Evolutionary conservation across 352 stramenopile genomes (phyloP).

Genomic region (Aphanomyces astaci): DNA sequence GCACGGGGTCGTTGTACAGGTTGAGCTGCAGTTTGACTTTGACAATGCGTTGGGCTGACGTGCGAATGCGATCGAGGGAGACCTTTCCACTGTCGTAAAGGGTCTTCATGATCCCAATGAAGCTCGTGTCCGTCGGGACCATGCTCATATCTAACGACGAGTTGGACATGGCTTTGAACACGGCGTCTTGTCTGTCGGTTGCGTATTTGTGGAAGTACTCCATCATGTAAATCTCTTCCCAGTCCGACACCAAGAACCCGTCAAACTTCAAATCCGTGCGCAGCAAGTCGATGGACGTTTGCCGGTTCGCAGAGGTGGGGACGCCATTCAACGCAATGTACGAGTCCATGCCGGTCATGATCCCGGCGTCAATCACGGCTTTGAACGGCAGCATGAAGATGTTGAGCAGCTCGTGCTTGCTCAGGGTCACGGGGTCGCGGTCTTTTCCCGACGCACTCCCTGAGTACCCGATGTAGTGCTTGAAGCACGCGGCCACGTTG

Average conservation of each 20-base stretch:
- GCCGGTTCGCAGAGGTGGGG: conserved; percentile 75
- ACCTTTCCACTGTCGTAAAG: conserved; percentile 26
- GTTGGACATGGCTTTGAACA: conserved; percentile 59
- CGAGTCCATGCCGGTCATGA: conserved; percentile 88
- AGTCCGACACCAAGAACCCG: conserved; percentile 90
- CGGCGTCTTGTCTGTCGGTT: conserved; percentile 43
- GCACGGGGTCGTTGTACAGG: conserved; percentile 57
- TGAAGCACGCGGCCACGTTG: conserved; percentile 74
- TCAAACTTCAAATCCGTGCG: conserved; percentile 84
- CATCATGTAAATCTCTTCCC: conserved; percentile 86
- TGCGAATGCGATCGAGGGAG: conserved; percentile 33
- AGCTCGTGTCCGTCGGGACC: conserved; percentile 38
- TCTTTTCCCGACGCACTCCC: conserved; percentile 60
- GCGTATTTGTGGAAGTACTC: conserved; percentile 75
- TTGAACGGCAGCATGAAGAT: conserved; percentile 70
- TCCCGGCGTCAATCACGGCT: conserved; percentile 53
- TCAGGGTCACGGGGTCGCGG: conserved; percentile 56
- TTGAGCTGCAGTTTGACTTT: conserved; percentile 61
- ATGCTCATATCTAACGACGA: conserved; percentile 92
- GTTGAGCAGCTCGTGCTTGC: conserved; percentile 62
- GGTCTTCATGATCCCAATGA: conserved; percentile 27
- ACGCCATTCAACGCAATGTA: conserved; percentile 91
- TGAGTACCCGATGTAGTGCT: conserved; percentile 83
- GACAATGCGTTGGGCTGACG: conserved; percentile 55
- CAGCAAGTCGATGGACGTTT: conserved; percentile 73